Base-by-base conservation (phyloP, 768 basidiomycete species). In the Tremella yokohamensis region DNA sequence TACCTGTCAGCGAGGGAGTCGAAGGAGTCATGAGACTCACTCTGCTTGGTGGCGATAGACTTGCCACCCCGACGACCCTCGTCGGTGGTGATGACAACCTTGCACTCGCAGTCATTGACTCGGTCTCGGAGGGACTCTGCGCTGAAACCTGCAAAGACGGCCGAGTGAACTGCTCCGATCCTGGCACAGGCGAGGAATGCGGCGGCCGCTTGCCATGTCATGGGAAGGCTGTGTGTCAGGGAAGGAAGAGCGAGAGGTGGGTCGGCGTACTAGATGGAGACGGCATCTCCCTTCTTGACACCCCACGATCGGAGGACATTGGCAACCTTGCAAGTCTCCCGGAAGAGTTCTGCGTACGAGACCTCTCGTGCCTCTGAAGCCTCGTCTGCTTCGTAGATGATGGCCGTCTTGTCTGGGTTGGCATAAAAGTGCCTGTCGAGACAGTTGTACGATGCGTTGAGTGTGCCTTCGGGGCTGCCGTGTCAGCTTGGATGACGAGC, bases 301-400 rank as follows among this genome's bases (percentile, higher is more conserved):
- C 93, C 93, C 68, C 89, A 84, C 1, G 80, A 80, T 73, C 87
- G 90, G 77, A 99, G 87, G 3, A 96, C 90, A 67, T 98, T 96
- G 45, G 94, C 94, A 53, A 97, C 77, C 49, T 82, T 79, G 79
- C 83, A 93, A 26, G 96, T 93, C 75, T 97, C 90, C 58, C 84
- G 87, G 44, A 97, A 83, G 56, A 99, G 87, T 74, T 96, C 84
- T 16, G 83, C 82, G 76, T 88, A 99, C 20, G 85, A 81, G 75
- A 98, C 81, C 48, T 86, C 81, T 59, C 83, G 75, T 49, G 90
- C 88, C 48, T 89, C 82, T 55, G 82, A 85, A 0, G 92, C 88
- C 76, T 99, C 94, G 70, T 99, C 94, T 1, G 92, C 93, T 77
- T 99, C 94, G 80, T 93, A 99, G 77, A 98, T 92, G 78, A 98